These are phyloP conservation scores for Pleurotus tuoliensis DNA, from an alignment of 768 basidiomycete species.

Conservation along the genomic window DNA sequence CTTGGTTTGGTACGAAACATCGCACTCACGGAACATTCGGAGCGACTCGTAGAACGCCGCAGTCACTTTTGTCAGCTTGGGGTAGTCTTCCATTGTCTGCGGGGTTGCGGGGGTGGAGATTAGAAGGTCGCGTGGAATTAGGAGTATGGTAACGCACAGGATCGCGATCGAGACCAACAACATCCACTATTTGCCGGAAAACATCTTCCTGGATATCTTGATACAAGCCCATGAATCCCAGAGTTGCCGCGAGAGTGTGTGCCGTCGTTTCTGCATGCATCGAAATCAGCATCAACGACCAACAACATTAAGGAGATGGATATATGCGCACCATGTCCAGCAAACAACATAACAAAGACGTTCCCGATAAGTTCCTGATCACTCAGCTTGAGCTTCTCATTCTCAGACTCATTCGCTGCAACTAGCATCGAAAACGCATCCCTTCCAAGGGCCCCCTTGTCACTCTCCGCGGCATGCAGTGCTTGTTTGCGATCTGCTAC, in stretches of 20 bases:
- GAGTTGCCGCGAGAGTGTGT: constrained; percentile 40
- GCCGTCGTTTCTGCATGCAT: constrained; percentile 43
- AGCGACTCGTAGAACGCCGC: constrained; percentile 40
- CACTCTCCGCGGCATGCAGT: constrained; percentile 11
- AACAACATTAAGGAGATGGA: neutral
- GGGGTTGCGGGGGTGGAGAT: neutral
- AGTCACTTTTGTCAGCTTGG: constrained; percentile 36
- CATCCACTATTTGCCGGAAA: constrained; percentile 37
- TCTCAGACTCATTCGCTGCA: constrained; percentile 39
- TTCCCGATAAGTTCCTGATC: constrained; percentile 49
- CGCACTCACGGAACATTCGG: constrained; percentile 40
- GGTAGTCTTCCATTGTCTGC: constrained; percentile 38
- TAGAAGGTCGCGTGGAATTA: neutral
- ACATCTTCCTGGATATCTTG: constrained; percentile 46
- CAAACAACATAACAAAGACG: constrained; percentile 47
- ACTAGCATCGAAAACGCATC: constrained; percentile 43
- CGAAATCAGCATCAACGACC: neutral
- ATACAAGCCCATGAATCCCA: constrained; percentile 42
- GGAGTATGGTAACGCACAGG: constrained; percentile 21
- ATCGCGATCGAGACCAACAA: constrained; percentile 31
- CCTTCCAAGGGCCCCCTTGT: constrained; percentile 10
- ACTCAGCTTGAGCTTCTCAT: constrained; percentile 34
- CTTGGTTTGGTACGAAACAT: no score
- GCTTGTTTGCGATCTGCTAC: constrained; percentile 29
- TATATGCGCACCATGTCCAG: constrained; percentile 46